Evolutionary conservation across 2,329 filamentous ascomycete genomes (phyloP).

Genomic region (Nannizzia gypsea): DNA sequence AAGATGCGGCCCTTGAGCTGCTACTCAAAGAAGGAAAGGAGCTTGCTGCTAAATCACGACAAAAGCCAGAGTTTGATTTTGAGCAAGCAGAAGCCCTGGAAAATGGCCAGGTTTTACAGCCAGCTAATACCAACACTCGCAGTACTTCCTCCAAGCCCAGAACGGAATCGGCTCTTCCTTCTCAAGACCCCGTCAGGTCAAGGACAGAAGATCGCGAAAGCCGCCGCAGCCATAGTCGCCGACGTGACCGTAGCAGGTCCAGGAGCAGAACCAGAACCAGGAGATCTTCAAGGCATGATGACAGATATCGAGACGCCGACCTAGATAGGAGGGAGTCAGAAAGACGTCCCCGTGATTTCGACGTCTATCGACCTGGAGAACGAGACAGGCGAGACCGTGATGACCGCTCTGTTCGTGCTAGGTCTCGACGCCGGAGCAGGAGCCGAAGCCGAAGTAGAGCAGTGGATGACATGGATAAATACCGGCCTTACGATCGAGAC

Average conservation of each 20-base stretch:
- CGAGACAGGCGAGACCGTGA: constrained; percentile 18
- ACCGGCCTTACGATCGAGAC: constrained; percentile 6
- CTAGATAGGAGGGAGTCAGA: constrained; percentile 7
- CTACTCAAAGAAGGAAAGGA: constrained; percentile 45
- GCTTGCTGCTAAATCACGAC: constrained; percentile 40
- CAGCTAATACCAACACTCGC: neutral
- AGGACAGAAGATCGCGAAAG: constrained; percentile 7
- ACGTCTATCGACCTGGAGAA: constrained; percentile 13
- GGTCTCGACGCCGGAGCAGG: constrained; percentile 25
- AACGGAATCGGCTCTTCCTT: neutral
- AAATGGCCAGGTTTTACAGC: constrained; percentile 4
- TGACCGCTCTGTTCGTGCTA: constrained; percentile 24
- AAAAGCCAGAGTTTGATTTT: constrained; percentile 41
- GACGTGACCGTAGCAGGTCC: constrained; percentile 19
- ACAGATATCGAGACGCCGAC: constrained; percentile 11
- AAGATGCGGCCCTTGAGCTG: constrained; percentile 43
- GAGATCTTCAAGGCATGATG: constrained; percentile 16
- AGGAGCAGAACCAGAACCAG: constrained; percentile 18
- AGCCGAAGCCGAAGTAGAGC: constrained; percentile 26
- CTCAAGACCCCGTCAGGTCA: neutral
- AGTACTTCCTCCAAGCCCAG: constrained; percentile 6
- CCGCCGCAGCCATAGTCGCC: constrained; percentile 9
- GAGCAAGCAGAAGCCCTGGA: constrained; percentile 36
- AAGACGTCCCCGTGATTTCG: constrained; percentile 13
- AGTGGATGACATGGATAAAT: neutral